Evolutionary conservation across 352 stramenopile genomes (phyloP).

Genomic region (Peronospora farinosa): DNA sequence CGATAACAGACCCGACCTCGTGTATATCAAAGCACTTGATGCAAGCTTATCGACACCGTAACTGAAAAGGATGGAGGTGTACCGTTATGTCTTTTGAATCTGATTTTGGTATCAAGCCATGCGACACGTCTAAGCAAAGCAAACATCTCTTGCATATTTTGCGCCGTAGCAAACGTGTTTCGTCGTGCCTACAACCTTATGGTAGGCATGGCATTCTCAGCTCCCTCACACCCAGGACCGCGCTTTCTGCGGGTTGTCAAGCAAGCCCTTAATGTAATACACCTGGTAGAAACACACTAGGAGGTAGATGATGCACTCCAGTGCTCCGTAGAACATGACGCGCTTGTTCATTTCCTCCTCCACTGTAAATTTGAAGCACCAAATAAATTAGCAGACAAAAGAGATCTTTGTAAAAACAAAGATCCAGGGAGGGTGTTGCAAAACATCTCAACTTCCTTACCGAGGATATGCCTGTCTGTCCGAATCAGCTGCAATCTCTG

Average conservation of each 20-base stretch:
- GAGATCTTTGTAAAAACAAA: neutral
- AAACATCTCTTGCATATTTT: neutral
- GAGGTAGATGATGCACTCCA: constrained; percentile 72
- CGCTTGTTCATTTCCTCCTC: constrained; percentile 75
- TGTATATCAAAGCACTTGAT: constrained; percentile 54
- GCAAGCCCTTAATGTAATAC: constrained; percentile 71
- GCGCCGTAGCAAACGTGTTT: neutral
- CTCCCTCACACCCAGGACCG: constrained; percentile 42
- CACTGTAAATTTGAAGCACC: constrained; percentile 28
- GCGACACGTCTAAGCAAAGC: neutral
- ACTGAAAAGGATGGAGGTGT: constrained; percentile 1
- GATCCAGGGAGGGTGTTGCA: neutral
- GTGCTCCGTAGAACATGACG: constrained; percentile 60
- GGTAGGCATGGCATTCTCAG: neutral
- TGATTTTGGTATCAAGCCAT: constrained; percentile 2
- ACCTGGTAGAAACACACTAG: constrained; percentile 64
- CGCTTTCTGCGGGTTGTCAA: constrained; percentile 47
- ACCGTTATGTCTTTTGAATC: constrained; percentile 20
- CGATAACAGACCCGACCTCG: constrained; percentile 53
- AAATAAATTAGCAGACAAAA: constrained; percentile 1
- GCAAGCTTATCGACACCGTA: constrained; percentile 35
- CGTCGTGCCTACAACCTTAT: neutral
- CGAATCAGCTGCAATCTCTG: constrained; percentile 70
- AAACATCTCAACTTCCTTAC: constrained; percentile 16
- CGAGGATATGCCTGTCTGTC: constrained; percentile 69